A percentile compares a stretch with the other conserved stretches of the same genome.
These are phyloP conservation scores for Teratosphaeria pseudoeucalypti DNA, from an alignment of 2,329 filamentous ascomycete genomes.

Conservation along the genomic window DNA sequence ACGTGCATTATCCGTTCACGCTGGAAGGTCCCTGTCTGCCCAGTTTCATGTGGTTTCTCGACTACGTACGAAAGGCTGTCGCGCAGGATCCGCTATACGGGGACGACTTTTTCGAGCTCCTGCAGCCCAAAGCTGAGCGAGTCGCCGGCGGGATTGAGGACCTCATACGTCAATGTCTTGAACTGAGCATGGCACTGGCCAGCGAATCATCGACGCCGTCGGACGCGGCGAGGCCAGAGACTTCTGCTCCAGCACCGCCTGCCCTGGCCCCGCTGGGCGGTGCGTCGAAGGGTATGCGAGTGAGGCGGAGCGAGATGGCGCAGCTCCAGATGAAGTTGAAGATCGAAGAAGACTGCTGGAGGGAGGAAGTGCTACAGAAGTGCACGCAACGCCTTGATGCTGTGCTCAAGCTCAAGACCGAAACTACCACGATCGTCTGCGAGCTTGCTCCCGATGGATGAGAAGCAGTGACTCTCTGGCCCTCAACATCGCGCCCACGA, in stretches of 20 bases:
- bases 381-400: conserved; percentile 21
- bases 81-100: conserved; percentile 36
- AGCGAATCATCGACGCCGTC: conserved; percentile 17
- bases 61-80: conserved; percentile 31
- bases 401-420: conserved; percentile 8
- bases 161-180: conserved; percentile 37
- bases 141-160: conserved; percentile 36
- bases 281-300: conserved; percentile 19
- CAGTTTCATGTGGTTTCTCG: conserved; percentile 31
- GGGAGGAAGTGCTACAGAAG: conserved; percentile 32
- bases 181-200: conserved; percentile 25
- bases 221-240: conserved; percentile 13
- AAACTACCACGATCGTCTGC: neutral
- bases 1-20: conserved; percentile 27
- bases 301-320: conserved; percentile 34
- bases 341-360: conserved; percentile 33
- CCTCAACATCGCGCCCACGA: neutral
- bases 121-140: conserved; percentile 33
- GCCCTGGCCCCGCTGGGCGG: conserved; percentile 18
- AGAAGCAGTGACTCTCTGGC: neutral
- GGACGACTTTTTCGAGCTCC: conserved; percentile 32
- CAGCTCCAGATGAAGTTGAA: conserved; percentile 35
- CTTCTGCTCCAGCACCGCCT: conserved; percentile 9
- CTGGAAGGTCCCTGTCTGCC: conserved; percentile 25
- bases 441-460: neutral